Evolutionary conservation across 345 rosid genomes (phyloP).

Genomic region (Erucastrum elatum): DNA sequence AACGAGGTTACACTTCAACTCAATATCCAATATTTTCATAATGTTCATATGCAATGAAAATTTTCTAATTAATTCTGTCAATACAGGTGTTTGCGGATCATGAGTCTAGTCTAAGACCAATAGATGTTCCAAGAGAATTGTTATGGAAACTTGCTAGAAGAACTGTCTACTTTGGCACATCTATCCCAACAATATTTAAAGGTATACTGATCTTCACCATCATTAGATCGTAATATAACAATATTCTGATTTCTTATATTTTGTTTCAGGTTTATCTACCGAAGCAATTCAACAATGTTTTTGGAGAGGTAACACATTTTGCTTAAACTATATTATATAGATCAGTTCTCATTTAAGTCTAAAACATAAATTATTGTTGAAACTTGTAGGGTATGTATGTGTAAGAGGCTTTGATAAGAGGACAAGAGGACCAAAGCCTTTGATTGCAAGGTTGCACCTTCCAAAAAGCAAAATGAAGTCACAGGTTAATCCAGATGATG

Average conservation of each 20-base stretch:
- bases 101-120: constrained; percentile 71
- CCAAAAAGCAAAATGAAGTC: constrained; percentile 66
- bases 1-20: constrained; percentile 59
- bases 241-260: background rate
- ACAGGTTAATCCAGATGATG: constrained; percentile 5
- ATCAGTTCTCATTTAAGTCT: background rate
- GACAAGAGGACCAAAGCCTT: constrained; percentile 71
- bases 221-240: background rate
- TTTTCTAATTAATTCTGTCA: background rate
- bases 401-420: constrained; percentile 83
- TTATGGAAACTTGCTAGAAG: constrained; percentile 80
- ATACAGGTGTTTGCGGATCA: constrained; percentile 93
- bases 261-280: constrained; percentile 64
- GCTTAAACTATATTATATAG: background rate
- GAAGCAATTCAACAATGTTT: constrained; percentile 86
- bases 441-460: constrained; percentile 79
- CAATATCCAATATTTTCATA: background rate
- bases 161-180: constrained; percentile 89
- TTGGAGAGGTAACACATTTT: constrained; percentile 71
- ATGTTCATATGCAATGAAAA: background rate
- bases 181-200: constrained; percentile 85
- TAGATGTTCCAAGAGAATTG: constrained; percentile 74
- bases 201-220: constrained; percentile 46
- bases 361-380: background rate
- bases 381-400: constrained; percentile 78